phyloP scores from a whole-genome alignment of 495 filamentous ascomycete genomes.

The Melanomma pulvis-pyrius region DNA sequence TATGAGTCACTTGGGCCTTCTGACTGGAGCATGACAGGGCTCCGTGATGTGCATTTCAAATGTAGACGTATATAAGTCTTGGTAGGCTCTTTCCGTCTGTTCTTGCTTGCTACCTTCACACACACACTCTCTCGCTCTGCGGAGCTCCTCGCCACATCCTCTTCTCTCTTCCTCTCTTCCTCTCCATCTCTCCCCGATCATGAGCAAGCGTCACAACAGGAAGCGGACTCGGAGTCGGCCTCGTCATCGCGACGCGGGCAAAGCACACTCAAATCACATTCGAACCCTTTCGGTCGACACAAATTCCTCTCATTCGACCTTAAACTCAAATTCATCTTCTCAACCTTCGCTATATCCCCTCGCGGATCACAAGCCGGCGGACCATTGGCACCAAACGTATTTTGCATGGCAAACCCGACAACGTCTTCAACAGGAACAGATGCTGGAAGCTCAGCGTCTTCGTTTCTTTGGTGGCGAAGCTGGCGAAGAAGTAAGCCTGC shows the following conservation, averaged over 20 bases:
- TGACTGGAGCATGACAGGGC: slow-evolving; percentile 13
- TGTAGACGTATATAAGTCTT: slow-evolving; percentile 28
- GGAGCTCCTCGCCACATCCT: not conserved
- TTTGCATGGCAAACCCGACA: slow-evolving; percentile 36
- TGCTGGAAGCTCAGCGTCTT: slow-evolving; percentile 28
- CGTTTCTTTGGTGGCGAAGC: slow-evolving; percentile 42
- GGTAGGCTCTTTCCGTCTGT: slow-evolving; percentile 4
- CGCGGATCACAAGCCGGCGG: slow-evolving; percentile 12
- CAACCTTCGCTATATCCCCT: slow-evolving; percentile 21
- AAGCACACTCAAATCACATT: slow-evolving; percentile 31
- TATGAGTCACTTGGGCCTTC: slow-evolving; percentile 30
- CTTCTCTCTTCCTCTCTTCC: slow-evolving; percentile 25
- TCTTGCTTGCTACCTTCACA: slow-evolving; percentile 4
- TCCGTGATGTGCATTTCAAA: not conserved
- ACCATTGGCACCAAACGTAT: slow-evolving; percentile 38
- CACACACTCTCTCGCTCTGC: slow-evolving; percentile 2
- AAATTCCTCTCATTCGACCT: slow-evolving; percentile 20
- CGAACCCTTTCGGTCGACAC: slow-evolving; percentile 30
- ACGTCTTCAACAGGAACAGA: slow-evolving; percentile 24
- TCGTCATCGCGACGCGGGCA: slow-evolving; percentile 36
- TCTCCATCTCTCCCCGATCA: slow-evolving; percentile 11
- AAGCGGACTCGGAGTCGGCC: slow-evolving; percentile 44
- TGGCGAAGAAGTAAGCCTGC: slow-evolving; percentile 41
- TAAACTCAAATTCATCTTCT: slow-evolving; percentile 22
- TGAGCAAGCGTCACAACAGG: slow-evolving; percentile 44